Conservation (phyloP, 768 basidiomycete species). For the Epithele typhae region DNA sequence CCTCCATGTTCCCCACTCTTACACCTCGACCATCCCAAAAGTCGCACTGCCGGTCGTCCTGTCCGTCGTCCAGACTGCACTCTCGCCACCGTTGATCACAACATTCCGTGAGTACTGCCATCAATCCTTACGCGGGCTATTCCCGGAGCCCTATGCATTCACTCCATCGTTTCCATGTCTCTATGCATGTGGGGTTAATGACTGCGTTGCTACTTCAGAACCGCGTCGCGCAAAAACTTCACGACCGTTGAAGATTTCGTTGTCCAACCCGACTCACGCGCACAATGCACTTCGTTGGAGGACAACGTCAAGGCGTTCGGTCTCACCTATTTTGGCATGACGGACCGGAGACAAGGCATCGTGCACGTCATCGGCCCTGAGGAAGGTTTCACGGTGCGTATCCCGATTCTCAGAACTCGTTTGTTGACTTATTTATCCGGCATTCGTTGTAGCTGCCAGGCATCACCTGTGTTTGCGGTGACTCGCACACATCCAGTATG, state of each 20-base stretch:
- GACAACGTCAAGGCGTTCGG: conserved; percentile 66
- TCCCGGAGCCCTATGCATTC: no score
- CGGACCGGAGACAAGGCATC: conserved; percentile 57
- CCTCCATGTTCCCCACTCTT: no score
- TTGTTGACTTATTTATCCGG: not conserved
- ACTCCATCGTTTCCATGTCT: no score
- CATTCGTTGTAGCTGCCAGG: conserved; percentile 34
- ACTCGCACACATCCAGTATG: conserved; percentile 62
- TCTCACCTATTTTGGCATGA: conserved; percentile 64
- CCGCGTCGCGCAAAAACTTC: conserved; percentile 47
- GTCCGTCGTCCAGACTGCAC: conserved; percentile 66
- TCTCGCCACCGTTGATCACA: conserved; percentile 59
- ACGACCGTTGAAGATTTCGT: conserved; percentile 47
- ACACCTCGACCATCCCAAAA: no score
- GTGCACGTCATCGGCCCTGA: conserved; percentile 65
- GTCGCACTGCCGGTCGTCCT: conserved; percentile 45
- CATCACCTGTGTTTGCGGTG: conserved; percentile 54
- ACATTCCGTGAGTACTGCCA: conserved; percentile 43
- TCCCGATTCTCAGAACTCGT: not conserved
- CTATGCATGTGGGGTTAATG: no score
- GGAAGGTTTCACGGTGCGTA: conserved; percentile 53
- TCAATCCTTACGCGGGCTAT: not conserved
- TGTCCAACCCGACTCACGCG: conserved; percentile 51
- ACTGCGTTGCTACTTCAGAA: conserved; percentile 26
- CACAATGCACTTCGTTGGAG: conserved; percentile 54